phyloP scores from a whole-genome alignment of 2,329 filamentous ascomycete species.

The Metarhizium brunneum region DNA sequence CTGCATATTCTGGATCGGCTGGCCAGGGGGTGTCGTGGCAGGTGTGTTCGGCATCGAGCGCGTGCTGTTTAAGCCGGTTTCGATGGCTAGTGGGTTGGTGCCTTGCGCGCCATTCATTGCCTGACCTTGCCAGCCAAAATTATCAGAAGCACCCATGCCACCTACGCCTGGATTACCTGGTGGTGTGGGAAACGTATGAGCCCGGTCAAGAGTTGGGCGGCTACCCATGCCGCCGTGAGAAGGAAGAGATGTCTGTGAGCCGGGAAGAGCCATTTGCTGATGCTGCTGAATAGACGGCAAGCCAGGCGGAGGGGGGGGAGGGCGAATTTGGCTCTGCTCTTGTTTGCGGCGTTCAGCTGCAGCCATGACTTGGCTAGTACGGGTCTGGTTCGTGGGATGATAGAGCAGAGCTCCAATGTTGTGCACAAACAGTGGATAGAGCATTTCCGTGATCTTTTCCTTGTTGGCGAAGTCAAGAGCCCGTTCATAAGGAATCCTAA shows the following conservation, averaged over 20 bases:
- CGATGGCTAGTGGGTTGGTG: conserved; percentile 68
- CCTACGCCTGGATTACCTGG: conserved; percentile 80
- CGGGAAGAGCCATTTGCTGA: conserved; percentile 53
- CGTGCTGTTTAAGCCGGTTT: conserved; percentile 65
- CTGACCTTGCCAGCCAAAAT: conserved; percentile 66
- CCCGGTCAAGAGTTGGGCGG: conserved; percentile 73
- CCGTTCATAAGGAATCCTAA: conserved; percentile 92
- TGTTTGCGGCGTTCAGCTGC: conserved; percentile 70
- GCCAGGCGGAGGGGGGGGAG: conserved; percentile 36
- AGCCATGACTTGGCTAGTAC: conserved; percentile 80
- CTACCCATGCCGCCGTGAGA: conserved; percentile 59
- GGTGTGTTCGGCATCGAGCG: conserved; percentile 88
- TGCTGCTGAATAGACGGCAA: conserved; percentile 63
- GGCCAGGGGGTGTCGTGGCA: conserved; percentile 76
- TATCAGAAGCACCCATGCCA: conserved; percentile 64
- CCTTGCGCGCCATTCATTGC: conserved; percentile 54
- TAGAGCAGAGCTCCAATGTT: conserved; percentile 92
- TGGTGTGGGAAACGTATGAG: conserved; percentile 89
- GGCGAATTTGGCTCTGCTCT: conserved; percentile 57
- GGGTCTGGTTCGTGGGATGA: conserved; percentile 79
- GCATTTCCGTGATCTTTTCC: conserved; percentile 93
- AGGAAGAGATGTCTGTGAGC: conserved; percentile 43
- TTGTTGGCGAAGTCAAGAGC: conserved; percentile 99
- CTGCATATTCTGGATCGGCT: conserved; percentile 64
- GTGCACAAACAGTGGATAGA: conserved; percentile 95